Conservation (phyloP, 768 basidiomycete species). For the Tylopilus subfusipes region DNA sequence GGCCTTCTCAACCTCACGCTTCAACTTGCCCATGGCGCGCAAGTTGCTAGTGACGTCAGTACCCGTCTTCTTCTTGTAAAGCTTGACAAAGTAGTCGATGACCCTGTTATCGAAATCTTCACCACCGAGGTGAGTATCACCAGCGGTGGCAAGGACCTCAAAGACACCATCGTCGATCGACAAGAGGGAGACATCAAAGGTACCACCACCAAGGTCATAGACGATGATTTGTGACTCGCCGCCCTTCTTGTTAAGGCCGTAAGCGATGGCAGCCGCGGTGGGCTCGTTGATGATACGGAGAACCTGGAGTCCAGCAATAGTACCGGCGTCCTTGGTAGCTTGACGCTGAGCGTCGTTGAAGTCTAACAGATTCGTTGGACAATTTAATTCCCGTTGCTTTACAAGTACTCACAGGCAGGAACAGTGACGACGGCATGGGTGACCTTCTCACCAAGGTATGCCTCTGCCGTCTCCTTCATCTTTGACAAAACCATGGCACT, state of each 20-base stretch:
- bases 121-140: conserved; percentile 93
- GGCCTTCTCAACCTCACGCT: conserved; percentile 91
- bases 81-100: conserved; percentile 85
- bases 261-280: conserved; percentile 95
- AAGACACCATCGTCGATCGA: conserved; percentile 93
- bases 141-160: conserved; percentile 86
- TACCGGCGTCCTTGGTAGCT: conserved; percentile 97
- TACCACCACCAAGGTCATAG: too few relatives aligned
- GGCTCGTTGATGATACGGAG: conserved; percentile 99
- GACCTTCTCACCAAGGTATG: conserved; percentile 93
- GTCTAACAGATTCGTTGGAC: conserved; percentile 52
- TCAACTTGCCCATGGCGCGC: conserved; percentile 85
- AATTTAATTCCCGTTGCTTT: background rate
- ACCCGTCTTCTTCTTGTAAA: conserved; percentile 90
- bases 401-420: conserved; percentile 71
- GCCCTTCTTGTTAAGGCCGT: conserved; percentile 98
- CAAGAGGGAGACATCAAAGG: conserved; percentile 96
- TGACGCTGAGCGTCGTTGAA: conserved; percentile 99
- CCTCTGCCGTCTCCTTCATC: conserved; percentile 99
- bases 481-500: too few relatives aligned
- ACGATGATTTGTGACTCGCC: too few relatives aligned
- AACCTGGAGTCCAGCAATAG: conserved; percentile 90
- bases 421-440: conserved; percentile 98
- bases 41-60: conserved; percentile 78
- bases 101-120: conserved; percentile 96